phyloP scores from a whole-genome alignment of 2,329 filamentous ascomycete genomes.

The Hymenoscyphus linearis region DNA sequence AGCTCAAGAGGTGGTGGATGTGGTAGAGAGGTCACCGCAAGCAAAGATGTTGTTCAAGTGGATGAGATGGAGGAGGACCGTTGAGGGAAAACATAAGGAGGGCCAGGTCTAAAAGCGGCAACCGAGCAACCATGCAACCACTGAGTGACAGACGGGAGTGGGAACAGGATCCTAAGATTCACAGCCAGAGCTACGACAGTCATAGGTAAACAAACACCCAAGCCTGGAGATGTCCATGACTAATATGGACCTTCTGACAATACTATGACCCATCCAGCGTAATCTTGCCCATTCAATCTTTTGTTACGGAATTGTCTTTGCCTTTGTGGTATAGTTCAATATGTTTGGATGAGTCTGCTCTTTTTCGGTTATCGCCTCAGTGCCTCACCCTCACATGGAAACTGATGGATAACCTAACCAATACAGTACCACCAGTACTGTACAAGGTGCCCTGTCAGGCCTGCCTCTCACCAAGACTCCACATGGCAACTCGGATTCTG shows the following conservation, averaged over 20 bases:
- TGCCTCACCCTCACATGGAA: slow-evolving; percentile 1
- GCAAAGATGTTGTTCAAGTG: slow-evolving; percentile 1
- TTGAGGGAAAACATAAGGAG: not conserved
- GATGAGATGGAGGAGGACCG: not conserved
- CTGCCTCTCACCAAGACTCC: not conserved
- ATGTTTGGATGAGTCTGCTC: no score
- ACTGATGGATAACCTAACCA: not conserved
- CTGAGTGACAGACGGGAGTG: no score
- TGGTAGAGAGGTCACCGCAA: not conserved
- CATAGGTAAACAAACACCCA: not conserved
- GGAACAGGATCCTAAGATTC: not conserved
- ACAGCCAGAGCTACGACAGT: not conserved
- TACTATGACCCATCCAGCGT: no score
- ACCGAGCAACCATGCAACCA: not conserved
- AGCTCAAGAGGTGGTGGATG: slow-evolving; percentile 8
- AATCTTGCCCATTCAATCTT: no score
- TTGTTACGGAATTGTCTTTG: no score
- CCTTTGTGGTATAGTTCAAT: no score
- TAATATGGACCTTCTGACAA: no score
- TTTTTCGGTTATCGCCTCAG: not conserved
- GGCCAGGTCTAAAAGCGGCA: not conserved
- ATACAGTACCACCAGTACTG: no score
- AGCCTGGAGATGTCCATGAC: no score
- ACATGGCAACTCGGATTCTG: not conserved
- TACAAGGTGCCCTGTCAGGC: not conserved